These are phyloP conservation scores for Saprolegnia diclina DNA, from an alignment of 352 stramenopile genomes.

Conservation along the genomic window DNA sequence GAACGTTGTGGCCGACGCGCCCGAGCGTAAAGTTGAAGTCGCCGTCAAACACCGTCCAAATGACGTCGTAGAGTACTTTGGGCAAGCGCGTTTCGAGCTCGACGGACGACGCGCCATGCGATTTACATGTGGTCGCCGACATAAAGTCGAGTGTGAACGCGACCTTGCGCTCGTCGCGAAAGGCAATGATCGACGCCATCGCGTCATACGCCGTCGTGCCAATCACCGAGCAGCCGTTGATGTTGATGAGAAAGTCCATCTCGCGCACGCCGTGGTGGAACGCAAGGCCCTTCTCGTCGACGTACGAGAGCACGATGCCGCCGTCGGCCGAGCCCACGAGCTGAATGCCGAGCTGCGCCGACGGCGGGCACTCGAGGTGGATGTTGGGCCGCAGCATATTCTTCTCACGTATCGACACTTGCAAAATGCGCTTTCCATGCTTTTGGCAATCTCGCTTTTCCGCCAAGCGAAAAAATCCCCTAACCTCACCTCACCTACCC, in stretches of 20 bases:
- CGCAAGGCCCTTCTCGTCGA: background rate
- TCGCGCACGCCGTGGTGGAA: background rate
- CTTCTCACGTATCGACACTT: background rate
- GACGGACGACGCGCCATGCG: background rate
- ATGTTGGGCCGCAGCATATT: background rate
- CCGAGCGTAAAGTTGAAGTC: background rate
- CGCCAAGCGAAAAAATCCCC: too few species aligned
- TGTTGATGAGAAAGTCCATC: background rate
- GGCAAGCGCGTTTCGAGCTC: background rate
- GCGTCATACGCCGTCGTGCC: background rate
- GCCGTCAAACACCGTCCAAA: background rate
- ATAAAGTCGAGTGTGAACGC: background rate
- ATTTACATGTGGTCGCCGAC: background rate
- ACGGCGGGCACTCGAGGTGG: background rate
- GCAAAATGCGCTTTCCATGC: background rate
- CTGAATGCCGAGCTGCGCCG: background rate
- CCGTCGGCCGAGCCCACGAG: background rate
- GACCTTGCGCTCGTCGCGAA: background rate
- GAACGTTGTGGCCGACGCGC: background rate
- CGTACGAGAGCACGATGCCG: background rate
- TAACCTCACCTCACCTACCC: too few species aligned
- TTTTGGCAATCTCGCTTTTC: background rate
- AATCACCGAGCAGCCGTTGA: background rate
- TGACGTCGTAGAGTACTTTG: background rate
- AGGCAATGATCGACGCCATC: background rate